Percentiles rank a stretch among this genome's conserved stretches.
phyloP scores from a whole-genome alignment of 805 yeast species.

The Blastobotrys americana region DNA sequence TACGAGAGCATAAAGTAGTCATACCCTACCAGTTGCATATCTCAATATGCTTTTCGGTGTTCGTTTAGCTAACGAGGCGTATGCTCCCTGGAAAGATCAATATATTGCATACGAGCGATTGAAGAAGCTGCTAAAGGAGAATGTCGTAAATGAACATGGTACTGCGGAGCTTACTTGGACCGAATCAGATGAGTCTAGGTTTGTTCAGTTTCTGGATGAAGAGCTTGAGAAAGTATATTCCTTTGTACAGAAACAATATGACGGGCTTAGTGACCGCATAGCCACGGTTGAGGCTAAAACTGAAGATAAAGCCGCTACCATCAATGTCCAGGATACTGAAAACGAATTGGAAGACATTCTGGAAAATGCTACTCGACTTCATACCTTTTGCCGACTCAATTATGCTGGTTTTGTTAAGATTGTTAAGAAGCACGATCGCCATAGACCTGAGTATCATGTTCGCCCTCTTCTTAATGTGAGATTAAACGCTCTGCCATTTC shows the following conservation, averaged over 20 bases:
- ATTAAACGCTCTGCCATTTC: conserved; percentile 80
- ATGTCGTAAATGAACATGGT: conserved; percentile 20
- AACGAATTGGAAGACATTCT: conserved; percentile 64
- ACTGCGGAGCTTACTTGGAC: conserved; percentile 54
- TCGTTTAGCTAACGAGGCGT: conserved; percentile 71
- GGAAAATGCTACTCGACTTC: conserved; percentile 73
- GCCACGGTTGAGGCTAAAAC: conserved; percentile 56
- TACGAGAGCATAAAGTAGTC: too few species aligned
- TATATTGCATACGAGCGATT: conserved; percentile 86
- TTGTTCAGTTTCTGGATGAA: conserved; percentile 64
- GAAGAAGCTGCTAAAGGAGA: conserved; percentile 70
- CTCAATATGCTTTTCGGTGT: conserved; percentile 76
- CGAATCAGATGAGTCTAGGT: conserved; percentile 73
- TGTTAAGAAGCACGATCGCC: conserved; percentile 91
- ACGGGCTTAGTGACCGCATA: conserved; percentile 58
- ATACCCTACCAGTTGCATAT: too few species aligned
- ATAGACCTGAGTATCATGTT: conserved; percentile 84
- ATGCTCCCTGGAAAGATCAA: conserved; percentile 87
- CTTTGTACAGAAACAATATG: conserved; percentile 68
- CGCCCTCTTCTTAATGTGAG: conserved; percentile 84
- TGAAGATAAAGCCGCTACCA: conserved; percentile 30
- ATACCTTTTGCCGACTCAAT: conserved; percentile 82
- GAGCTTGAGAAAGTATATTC: conserved; percentile 91
- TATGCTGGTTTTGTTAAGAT: conserved; percentile 93
- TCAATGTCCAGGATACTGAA: conserved; percentile 60